Evolutionary conservation across 2,329 filamentous ascomycete genomes (phyloP).

Genomic region (Westerdykella ornata): DNA sequence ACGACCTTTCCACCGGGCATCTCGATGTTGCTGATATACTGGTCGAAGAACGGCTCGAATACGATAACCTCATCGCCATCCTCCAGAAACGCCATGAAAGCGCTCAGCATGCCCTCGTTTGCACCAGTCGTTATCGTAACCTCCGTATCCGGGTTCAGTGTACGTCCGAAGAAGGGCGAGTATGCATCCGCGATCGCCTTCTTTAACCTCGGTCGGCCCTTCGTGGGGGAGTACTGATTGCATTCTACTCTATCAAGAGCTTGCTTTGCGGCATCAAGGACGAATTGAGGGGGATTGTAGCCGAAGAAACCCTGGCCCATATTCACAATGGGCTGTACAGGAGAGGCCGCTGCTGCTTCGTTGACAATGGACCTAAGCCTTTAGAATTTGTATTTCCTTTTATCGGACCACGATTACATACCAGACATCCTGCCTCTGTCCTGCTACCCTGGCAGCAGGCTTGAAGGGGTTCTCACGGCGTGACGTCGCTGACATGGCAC

Average conservation of each 20-base stretch:
- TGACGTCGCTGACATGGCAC: constrained; percentile 33
- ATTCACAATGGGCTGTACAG: constrained; percentile 60
- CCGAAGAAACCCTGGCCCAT: constrained; percentile 76
- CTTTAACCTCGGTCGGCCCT: constrained; percentile 82
- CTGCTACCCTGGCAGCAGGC: constrained; percentile 50
- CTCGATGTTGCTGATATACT: constrained; percentile 98
- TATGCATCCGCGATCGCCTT: constrained; percentile 93
- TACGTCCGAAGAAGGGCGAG: constrained; percentile 76
- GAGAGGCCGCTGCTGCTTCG: constrained; percentile 58
- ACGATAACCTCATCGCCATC: constrained; percentile 92
- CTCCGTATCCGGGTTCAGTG: constrained; percentile 81
- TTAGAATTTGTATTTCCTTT: neutral
- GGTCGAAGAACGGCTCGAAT: constrained; percentile 98
- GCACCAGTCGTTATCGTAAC: constrained; percentile 90
- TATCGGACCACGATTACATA: constrained; percentile 19
- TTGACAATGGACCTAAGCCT: constrained; percentile 56
- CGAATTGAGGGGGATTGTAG: constrained; percentile 89
- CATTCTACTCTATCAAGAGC: constrained; percentile 88
- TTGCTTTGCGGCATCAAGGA: constrained; percentile 82
- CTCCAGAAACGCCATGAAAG: constrained; percentile 97
- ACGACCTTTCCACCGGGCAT: constrained; percentile 94
- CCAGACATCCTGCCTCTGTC: constrained; percentile 55
- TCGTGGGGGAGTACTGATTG: constrained; percentile 97
- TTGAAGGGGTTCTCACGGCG: constrained; percentile 42
- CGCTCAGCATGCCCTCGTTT: constrained; percentile 88